Percentiles rank a stretch among this genome's conserved stretches.
Evolutionary conservation across 768 basidiomycete genomes (phyloP).

Genomic region (Xerocomellus chrysenteron): DNA sequence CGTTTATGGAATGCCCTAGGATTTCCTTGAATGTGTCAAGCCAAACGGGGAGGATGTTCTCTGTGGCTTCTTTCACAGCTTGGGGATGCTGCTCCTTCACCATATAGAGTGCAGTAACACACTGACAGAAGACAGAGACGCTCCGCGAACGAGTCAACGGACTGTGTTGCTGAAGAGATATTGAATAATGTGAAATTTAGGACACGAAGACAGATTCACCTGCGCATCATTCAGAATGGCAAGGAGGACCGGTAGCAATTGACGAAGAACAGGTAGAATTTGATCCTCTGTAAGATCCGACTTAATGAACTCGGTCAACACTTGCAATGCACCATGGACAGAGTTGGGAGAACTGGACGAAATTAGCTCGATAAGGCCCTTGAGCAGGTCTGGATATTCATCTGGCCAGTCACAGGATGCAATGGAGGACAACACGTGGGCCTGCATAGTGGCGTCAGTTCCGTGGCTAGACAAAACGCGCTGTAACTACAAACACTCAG

Average conservation of each 20-base stretch:
- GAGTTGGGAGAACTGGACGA: slow-evolving; percentile 69
- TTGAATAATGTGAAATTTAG: background rate
- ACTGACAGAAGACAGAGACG: slow-evolving; percentile 87
- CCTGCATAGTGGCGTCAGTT: slow-evolving; percentile 46
- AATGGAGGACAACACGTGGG: slow-evolving; percentile 83
- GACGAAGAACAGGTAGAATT: slow-evolving; percentile 85
- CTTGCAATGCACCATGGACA: slow-evolving; percentile 95
- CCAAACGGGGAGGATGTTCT: slow-evolving; percentile 85
- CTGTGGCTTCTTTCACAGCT: slow-evolving; percentile 79
- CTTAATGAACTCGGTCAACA: slow-evolving; percentile 92
- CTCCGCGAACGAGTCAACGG: slow-evolving; percentile 82
- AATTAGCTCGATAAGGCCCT: slow-evolving; percentile 70
- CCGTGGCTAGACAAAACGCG: background rate
- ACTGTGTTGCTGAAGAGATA: slow-evolving; percentile 54
- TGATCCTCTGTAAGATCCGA: slow-evolving; percentile 94
- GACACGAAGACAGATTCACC: slow-evolving; percentile 38
- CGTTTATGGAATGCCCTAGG: slow-evolving; percentile 59
- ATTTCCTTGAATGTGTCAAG: slow-evolving; percentile 85
- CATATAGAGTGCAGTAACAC: slow-evolving; percentile 87
- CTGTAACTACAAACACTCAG: slow-evolving; percentile 59
- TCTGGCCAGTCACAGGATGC: slow-evolving; percentile 96
- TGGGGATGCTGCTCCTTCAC: slow-evolving; percentile 92
- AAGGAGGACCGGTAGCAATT: slow-evolving; percentile 84
- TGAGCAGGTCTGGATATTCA: slow-evolving; percentile 88
- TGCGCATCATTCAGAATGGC: slow-evolving; percentile 73